These are phyloP conservation scores for Cenchrus purpureus DNA, from an alignment of 176 grass and related monocot genomes.

Conservation along the genomic window DNA sequence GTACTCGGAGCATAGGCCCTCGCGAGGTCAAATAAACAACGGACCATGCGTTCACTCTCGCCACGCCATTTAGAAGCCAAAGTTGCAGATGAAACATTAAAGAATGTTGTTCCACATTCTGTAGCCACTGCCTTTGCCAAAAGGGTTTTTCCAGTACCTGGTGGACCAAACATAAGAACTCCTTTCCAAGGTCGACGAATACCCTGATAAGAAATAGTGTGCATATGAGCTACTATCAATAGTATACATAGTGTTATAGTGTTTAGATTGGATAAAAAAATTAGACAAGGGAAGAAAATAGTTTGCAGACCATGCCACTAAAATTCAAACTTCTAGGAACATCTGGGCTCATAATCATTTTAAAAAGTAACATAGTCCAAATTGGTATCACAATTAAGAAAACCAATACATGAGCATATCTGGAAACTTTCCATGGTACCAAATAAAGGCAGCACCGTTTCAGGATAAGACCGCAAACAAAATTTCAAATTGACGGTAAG, in stretches of 20 bases:
- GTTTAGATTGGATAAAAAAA: conserved; percentile 23
- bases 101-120: conserved; percentile 98
- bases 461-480: conserved; percentile 24
- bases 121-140: conserved; percentile 98
- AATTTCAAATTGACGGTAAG: background rate
- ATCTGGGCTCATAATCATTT: conserved; percentile 5
- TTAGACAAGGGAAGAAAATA: conserved; percentile 13
- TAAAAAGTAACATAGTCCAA: background rate
- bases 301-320: conserved; percentile 15
- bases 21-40: conserved; percentile 93
- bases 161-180: conserved; percentile 99
- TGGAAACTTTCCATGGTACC: conserved; percentile 19
- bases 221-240: background rate
- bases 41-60: conserved; percentile 96
- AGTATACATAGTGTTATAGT: background rate
- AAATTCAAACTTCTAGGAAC: background rate
- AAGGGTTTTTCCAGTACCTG: conserved; percentile 96
- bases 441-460: conserved; percentile 31
- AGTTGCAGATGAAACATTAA: conserved; percentile 99
- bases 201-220: conserved; percentile 62
- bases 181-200: conserved; percentile 99
- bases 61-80: conserved; percentile 98
- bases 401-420: background rate
- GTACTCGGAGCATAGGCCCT: conserved; percentile 95
- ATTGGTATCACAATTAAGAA: background rate